phyloP scores from a whole-genome alignment of 2,329 filamentous ascomycete species.

The Pseudogymnoascus sp. region DNA sequence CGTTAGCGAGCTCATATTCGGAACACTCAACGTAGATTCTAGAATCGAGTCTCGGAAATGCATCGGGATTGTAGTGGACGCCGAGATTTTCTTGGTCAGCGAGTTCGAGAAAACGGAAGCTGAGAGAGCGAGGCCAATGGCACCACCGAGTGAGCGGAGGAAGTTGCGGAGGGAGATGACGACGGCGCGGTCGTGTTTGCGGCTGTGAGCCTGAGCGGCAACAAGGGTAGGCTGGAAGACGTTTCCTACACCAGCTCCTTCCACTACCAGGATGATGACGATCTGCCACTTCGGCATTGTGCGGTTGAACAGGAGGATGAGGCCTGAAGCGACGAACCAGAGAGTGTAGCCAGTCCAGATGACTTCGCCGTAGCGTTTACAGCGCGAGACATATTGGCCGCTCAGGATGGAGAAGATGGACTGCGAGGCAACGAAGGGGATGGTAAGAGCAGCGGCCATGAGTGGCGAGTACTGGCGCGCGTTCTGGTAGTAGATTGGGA shows the following conservation, averaged over 20 bases:
- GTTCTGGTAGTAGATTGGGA: slow-evolving; percentile 55
- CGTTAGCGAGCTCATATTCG: slow-evolving; percentile 17
- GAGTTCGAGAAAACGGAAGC: slow-evolving; percentile 39
- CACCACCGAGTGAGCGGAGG: slow-evolving; percentile 49
- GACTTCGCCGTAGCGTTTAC: slow-evolving; percentile 49
- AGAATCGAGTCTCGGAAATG: slow-evolving; percentile 17
- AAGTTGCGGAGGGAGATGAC: slow-evolving; percentile 56
- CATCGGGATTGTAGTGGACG: slow-evolving; percentile 15
- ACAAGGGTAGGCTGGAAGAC: slow-evolving; percentile 42
- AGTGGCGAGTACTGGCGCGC: slow-evolving; percentile 29
- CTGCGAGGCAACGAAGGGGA: slow-evolving; percentile 42
- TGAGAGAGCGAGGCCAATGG: slow-evolving; percentile 48
- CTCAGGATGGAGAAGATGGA: slow-evolving; percentile 37
- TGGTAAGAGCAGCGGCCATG: slow-evolving; percentile 42
- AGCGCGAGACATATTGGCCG: slow-evolving; percentile 49
- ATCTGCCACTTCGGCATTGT: slow-evolving; percentile 39
- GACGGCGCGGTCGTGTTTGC: slow-evolving; percentile 49
- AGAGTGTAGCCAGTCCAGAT: slow-evolving; percentile 35
- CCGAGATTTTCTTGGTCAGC: slow-evolving; percentile 17
- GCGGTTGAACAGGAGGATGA: slow-evolving; percentile 41
- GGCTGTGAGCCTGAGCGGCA: slow-evolving; percentile 48
- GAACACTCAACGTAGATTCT: slow-evolving; percentile 21
- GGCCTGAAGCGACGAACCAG: slow-evolving; percentile 41
- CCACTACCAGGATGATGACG: slow-evolving; percentile 39
- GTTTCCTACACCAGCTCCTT: slow-evolving; percentile 45